A percentile compares a stretch with the other conserved stretches of the same genome.
These are phyloP conservation scores for Xylaria sp. DNA, from an alignment of 2,329 filamentous ascomycete genomes.

Conservation along the genomic window DNA sequence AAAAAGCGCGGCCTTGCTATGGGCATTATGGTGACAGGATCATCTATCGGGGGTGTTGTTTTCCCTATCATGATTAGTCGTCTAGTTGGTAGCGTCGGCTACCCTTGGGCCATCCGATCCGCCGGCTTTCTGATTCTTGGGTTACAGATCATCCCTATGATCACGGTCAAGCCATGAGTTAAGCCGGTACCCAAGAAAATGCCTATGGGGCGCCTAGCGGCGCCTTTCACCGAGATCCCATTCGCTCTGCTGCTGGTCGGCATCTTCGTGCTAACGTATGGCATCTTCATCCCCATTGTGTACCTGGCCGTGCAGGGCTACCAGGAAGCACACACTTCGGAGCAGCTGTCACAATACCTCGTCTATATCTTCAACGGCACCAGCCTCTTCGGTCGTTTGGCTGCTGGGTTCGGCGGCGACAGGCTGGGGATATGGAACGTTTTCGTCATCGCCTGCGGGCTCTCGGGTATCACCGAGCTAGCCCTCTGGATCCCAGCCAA, in stretches of 20 bases:
- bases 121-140: conserved; percentile 26
- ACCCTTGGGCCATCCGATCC: conserved; percentile 17
- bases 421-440: conserved; percentile 20
- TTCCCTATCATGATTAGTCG: conserved; percentile 21
- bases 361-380: neutral
- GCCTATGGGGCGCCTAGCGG: neutral
- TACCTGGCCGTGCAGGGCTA: conserved; percentile 4
- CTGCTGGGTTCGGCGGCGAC: conserved; percentile 2
- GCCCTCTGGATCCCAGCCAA: conserved; percentile 21
- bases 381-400: conserved; percentile 13
- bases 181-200: conserved; percentile 17
- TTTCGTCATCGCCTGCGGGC: conserved; percentile 10
- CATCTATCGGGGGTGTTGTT: conserved; percentile 13
- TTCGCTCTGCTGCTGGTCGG: conserved; percentile 4
- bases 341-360: neutral
- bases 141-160: conserved; percentile 12
- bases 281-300: conserved; percentile 5
- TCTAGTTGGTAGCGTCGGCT: conserved; percentile 7
- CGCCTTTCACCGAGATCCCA: conserved; percentile 1
- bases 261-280: conserved; percentile 3
- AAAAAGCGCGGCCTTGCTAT: conserved; percentile 11
- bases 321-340: neutral
- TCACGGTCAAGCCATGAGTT: neutral
- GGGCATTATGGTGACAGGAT: conserved; percentile 24
- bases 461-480: conserved; percentile 10